Evolutionary conservation across 257 asterid genomes (phyloP).

Genomic region (Apocynum venetum): DNA sequence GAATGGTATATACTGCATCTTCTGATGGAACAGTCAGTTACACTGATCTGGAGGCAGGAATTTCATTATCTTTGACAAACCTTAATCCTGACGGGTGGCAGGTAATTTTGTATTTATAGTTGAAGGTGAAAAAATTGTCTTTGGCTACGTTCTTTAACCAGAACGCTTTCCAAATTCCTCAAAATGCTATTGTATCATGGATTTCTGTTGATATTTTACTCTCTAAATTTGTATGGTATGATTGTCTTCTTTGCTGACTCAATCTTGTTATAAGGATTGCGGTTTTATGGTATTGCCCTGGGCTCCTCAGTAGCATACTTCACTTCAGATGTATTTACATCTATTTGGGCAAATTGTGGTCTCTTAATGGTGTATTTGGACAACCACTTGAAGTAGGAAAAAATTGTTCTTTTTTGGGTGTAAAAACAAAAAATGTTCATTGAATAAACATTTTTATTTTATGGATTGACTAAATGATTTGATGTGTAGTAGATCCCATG

Average conservation of each 20-base stretch:
- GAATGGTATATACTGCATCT: conserved; percentile 77
- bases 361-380: neutral
- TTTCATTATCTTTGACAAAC: conserved; percentile 62
- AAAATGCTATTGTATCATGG: neutral
- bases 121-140: neutral
- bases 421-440: no score
- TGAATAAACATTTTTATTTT: no score
- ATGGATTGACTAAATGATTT: no score
- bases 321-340: neutral
- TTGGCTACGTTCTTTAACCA: neutral
- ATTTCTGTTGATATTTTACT: no score
- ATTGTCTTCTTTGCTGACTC: no score
- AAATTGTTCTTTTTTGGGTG: no score
- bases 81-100: conserved; percentile 98
- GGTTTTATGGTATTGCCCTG: neutral
- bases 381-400: no score
- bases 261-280: no score
- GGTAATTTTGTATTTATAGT: conserved; percentile 32
- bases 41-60: conserved; percentile 90
- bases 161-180: neutral
- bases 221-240: no score
- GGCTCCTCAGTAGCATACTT: neutral
- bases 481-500: no score
- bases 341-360: neutral
- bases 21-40: conserved; percentile 93